Evolutionary conservation across 106 monocot species (phyloP).

Genomic region (Triglochin maritima): DNA sequence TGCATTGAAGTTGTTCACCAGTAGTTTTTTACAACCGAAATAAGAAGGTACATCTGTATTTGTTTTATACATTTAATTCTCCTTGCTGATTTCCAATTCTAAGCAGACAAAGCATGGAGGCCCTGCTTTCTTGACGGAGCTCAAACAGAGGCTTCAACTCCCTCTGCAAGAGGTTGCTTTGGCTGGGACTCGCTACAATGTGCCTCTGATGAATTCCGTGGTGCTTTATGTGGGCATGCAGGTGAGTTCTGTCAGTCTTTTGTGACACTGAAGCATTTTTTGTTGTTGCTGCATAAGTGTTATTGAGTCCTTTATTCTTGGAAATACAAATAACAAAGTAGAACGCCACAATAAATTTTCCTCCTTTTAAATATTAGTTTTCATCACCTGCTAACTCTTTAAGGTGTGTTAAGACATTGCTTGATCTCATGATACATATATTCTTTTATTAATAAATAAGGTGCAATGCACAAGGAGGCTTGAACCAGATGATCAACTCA

Average conservation of each 20-base stretch:
- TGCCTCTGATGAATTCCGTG: slow-evolving; percentile 86
- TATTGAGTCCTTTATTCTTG: background rate
- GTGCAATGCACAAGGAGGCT: no score
- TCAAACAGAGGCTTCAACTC: slow-evolving; percentile 68
- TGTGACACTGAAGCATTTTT: background rate
- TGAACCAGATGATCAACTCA: no score
- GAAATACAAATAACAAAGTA: background rate
- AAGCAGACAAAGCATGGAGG: slow-evolving; percentile 58
- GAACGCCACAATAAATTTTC: no score
- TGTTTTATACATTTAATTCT: no score
- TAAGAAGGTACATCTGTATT: no score
- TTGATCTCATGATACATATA: no score
- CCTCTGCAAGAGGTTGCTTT: slow-evolving; percentile 44
- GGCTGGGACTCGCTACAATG: slow-evolving; percentile 91
- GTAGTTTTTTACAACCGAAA: no score
- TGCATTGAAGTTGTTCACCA: no score
- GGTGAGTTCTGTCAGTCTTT: slow-evolving; percentile 25
- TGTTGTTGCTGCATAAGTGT: background rate
- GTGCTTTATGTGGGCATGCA: slow-evolving; percentile 97
- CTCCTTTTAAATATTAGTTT: no score
- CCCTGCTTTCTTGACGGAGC: slow-evolving; percentile 62
- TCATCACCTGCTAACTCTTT: no score
- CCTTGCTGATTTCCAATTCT: background rate
- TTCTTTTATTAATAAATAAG: no score
- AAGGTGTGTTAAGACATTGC: no score